Evolutionary conservation across 768 basidiomycete species (phyloP), one percentile per base, ranked within the genome.

Genomic region (Kwoniella dejecticola): DNA sequence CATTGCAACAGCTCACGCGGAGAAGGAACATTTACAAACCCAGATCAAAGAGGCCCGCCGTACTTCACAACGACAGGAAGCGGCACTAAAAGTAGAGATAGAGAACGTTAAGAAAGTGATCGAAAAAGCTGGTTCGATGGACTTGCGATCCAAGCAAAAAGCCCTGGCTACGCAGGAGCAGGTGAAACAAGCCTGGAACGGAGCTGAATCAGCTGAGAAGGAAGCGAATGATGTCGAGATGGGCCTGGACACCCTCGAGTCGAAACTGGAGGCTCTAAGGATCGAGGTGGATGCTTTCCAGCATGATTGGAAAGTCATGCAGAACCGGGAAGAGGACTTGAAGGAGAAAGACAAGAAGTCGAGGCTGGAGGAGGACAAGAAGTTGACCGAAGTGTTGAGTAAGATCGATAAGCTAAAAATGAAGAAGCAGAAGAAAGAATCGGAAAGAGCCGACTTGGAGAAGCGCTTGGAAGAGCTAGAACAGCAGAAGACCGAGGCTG

Each of bases 81-180:
- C 91, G 0, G 85, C 86, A 4, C 82, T 95, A 23, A 88, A 89
- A 29, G 82, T 86, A 1, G 91, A 95, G 79, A 91, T 95, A 44
- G 89, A 94, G 33, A 83, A 84, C 0, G 83, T 94, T 54, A 90
- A 89, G 75, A 85, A 90, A 3, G 85, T 90, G 1, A 87, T 88
- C 3, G 92, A 95, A 69, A 91, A 91, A 69, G 85, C 88, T 57
- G 80, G 84, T 0, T 83, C 85, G 0, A 83, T 85, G 1, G 94
- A 97, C 75, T 82, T 85, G 23, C 85, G 91, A n/a, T 86, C 88
- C 10, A 86, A 86, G 44, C 92, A 95, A 76, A 94, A 91, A 68
- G 85, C 88, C 10, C 83, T 92, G 11, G 90, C 93, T 0, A 80
- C 95, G 38, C 91, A 94, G 74, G 91, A 95, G 72, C 89, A 91